Percentiles rank a stretch among this genome's conserved stretches.
These are phyloP conservation scores for Pseudovirgaria hyperparasitica DNA, from an alignment of 2,329 filamentous ascomycete species.

Conservation along the genomic window DNA sequence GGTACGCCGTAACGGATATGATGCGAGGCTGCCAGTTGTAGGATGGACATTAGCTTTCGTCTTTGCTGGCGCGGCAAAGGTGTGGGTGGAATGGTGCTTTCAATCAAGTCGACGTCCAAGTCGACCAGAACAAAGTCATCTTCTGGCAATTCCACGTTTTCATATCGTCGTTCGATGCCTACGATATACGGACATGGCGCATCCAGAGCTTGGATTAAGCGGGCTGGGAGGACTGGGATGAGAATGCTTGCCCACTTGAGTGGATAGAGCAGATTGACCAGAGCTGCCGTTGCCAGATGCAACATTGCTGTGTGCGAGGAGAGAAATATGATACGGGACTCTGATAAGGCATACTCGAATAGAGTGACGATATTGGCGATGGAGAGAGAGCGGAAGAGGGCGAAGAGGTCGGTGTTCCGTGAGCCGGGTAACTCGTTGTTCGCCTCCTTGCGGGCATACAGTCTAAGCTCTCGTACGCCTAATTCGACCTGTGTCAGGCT, in stretches of 20 bases:
- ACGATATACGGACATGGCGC: slow-evolving; percentile 96
- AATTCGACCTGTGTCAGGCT: slow-evolving; percentile 95
- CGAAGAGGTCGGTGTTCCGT: slow-evolving; percentile 83
- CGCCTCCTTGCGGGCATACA: slow-evolving; percentile 90
- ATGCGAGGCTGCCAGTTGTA: slow-evolving; percentile 84
- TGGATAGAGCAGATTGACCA: slow-evolving; percentile 76
- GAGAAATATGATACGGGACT: slow-evolving; percentile 90
- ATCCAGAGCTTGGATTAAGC: slow-evolving; percentile 79
- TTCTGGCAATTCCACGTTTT: slow-evolving; percentile 72
- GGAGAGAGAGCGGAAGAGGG: slow-evolving; percentile 78
- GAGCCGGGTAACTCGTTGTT: slow-evolving; percentile 86
- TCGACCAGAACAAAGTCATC: slow-evolving; percentile 95
- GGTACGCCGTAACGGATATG: slow-evolving; percentile 76
- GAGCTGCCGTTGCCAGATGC: slow-evolving; percentile 79
- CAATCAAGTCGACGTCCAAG: slow-evolving; percentile 79
- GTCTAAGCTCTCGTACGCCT: slow-evolving; percentile 71
- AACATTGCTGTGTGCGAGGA: slow-evolving; percentile 96
- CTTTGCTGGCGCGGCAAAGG: slow-evolving; percentile 78
- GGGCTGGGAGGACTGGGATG: slow-evolving; percentile 79
- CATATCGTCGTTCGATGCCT: slow-evolving; percentile 85
- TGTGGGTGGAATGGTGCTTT: slow-evolving; percentile 67
- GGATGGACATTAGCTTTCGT: slow-evolving; percentile 73
- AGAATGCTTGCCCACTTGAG: slow-evolving; percentile 89
- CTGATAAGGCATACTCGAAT: slow-evolving; percentile 84
- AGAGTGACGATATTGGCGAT: slow-evolving; percentile 85